Percentiles rank a stretch among this genome's conserved stretches.
These are phyloP conservation scores for Xylariaceae sp. DNA, from an alignment of 2,329 filamentous ascomycete species.

Conservation along the genomic window DNA sequence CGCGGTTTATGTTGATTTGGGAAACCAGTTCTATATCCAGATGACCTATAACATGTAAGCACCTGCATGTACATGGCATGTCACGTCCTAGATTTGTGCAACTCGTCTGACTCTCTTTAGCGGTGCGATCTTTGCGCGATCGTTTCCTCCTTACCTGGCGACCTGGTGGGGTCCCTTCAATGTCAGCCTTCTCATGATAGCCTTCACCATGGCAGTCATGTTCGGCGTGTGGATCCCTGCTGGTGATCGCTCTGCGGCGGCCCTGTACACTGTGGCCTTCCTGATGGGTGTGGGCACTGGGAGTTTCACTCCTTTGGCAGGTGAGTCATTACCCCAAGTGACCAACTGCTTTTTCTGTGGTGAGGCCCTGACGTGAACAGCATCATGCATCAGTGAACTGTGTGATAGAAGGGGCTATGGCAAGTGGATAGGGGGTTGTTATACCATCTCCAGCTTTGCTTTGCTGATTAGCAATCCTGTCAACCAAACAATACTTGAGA, in stretches of 20 bases:
- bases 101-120: not conserved
- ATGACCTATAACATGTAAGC: slow-evolving; percentile 1
- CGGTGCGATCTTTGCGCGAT: not conserved
- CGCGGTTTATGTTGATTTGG: not conserved
- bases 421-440: not conserved
- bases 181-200: not conserved
- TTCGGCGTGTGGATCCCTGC: not conserved
- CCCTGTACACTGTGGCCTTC: not conserved
- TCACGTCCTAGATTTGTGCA: not conserved
- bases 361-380: not conserved
- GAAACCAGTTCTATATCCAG: slow-evolving; percentile 1
- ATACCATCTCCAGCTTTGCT: not conserved
- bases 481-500: not conserved
- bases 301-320: not conserved
- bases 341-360: no score
- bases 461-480: not conserved
- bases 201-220: not conserved
- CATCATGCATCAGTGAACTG: not conserved
- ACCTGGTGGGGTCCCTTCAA: slow-evolving; percentile 1
- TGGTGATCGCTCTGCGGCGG: not conserved
- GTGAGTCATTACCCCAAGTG: not conserved
- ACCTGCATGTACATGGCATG: not conserved
- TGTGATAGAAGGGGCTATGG: not conserved
- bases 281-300: not conserved
- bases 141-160: not conserved